Base-by-base conservation (phyloP, 148 eudicot genomes). In the Silene conica region DNA sequence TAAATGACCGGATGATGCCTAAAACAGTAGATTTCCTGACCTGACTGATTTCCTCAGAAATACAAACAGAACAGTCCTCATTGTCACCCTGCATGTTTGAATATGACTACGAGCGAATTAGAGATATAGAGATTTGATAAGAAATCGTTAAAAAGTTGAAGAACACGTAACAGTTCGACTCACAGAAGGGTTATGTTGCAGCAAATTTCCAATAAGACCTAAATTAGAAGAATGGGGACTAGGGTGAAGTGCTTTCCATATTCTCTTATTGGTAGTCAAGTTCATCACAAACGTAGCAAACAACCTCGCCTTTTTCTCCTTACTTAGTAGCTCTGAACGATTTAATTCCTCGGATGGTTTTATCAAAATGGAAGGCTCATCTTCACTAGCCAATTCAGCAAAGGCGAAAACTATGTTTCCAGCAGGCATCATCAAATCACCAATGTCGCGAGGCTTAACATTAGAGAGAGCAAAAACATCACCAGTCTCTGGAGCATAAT, bases 391-490 rank as follows among this genome's bases (percentile, higher is more conserved):
- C 15, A 20, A 0, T 6, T 2, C 16, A 45, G 86, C 85, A 8
- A 74, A 66, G n/a, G 92, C 95, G 34, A 85, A 45, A 31, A 63
- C 31, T 54, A 75, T 80, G 11, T 74, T 13, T 43, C 21, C 14
- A 28, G 19, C 76, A 16, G 78, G 79, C 21, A 43, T 63, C 45
- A 66, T 63, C 43, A 88, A 31, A 76, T 85, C 87, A 63, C 74
- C 77, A 31, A 78, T 21, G 22, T 75, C 12, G 31, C 65, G 76
- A 4, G 86, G 87, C 61, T 74, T 82, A 10, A 15, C 16, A 60
- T 74, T 84, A 14, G 90, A 76, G 1, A 88, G 11, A 5, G 81
- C 84, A 20, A 90, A 45, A 14, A 90, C 73, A 61, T 88, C 96
- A 16, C 86, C 79, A 25, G 60, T 1, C 69, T 64, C 12, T 23